Percentiles rank a stretch among this genome's conserved stretches.
Conservation (phyloP, 2,329 filamentous ascomycete species). For the Ceratocystiopsis minuta region DNA sequence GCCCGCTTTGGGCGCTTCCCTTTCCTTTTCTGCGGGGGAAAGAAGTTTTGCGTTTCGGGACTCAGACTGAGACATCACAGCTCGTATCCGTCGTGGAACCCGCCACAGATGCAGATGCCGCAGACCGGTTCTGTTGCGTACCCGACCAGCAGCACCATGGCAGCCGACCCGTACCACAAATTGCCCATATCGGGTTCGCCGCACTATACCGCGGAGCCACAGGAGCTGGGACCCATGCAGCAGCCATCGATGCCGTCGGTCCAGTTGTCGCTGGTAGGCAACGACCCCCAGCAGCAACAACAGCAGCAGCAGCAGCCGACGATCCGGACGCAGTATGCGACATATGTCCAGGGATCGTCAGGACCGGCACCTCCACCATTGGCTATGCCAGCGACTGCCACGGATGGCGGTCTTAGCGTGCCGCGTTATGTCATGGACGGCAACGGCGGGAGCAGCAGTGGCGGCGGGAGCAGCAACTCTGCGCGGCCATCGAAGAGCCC, state of each 20-base stretch:
- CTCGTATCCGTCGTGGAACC: slow-evolving; percentile 40
- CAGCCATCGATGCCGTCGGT: slow-evolving; percentile 36
- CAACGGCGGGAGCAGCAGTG: too few species aligned
- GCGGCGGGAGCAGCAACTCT: slow-evolving; percentile 19
- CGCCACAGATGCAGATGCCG: slow-evolving; percentile 26
- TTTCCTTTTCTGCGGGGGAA: too few species aligned
- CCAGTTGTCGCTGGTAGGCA: slow-evolving; percentile 29
- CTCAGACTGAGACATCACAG: slow-evolving; percentile 15
- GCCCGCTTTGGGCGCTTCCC: too few species aligned
- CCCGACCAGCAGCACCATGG: slow-evolving; percentile 31
- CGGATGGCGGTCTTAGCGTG: slow-evolving; percentile 30
- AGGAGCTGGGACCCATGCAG: slow-evolving; percentile 31
- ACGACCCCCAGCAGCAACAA: slow-evolving; percentile 22
- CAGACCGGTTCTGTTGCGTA: slow-evolving; percentile 12
- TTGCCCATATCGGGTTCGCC: slow-evolving; percentile 29
- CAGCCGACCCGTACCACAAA: slow-evolving; percentile 33
- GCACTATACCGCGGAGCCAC: slow-evolving; percentile 30
- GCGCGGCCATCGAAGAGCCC: slow-evolving; percentile 38
- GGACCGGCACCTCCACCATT: slow-evolving; percentile 32
- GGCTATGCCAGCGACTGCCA: slow-evolving; percentile 20
- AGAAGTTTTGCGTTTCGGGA: too few species aligned
- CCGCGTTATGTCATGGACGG: slow-evolving; percentile 31
- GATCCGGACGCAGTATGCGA: slow-evolving; percentile 34
- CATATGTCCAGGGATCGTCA: slow-evolving; percentile 22
- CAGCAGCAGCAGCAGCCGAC: slow-evolving; percentile 13